Conservation (phyloP, 345 rosid species). For the Kernera saxatilis region DNA sequence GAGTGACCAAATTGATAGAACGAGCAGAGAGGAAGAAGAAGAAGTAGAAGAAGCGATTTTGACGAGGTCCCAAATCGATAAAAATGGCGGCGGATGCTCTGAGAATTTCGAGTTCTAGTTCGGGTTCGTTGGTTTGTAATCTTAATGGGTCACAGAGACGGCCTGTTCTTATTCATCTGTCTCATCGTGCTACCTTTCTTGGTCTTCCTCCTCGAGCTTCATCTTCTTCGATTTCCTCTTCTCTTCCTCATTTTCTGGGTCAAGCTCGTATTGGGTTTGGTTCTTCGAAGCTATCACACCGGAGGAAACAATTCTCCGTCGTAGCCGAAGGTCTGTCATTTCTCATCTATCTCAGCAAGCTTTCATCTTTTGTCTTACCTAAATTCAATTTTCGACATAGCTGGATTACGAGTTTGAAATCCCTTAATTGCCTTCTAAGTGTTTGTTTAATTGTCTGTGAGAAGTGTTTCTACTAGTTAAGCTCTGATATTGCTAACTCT, state of each 20-base stretch:
- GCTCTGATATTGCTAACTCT: too few relatives aligned
- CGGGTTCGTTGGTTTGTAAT: conserved; percentile 46
- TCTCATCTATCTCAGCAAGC: not conserved
- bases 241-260: conserved; percentile 51
- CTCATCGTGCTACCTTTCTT: conserved; percentile 39
- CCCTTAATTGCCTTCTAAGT: conserved; percentile 12
- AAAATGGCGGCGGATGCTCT: conserved; percentile 76
- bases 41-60: conserved; percentile 4
- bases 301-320: conserved; percentile 58
- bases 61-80: not conserved
- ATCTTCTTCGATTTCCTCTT: conserved; percentile 41
- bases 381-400: not conserved
- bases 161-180: conserved; percentile 35
- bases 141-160: conserved; percentile 54
- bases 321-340: conserved; percentile 51
- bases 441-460: conserved; percentile 24
- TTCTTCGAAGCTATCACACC: conserved; percentile 30
- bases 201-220: conserved; percentile 50
- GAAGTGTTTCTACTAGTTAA: not conserved
- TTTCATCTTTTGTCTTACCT: not conserved
- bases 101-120: conserved; percentile 40
- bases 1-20: not conserved
- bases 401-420: not conserved
- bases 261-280: conserved; percentile 36
- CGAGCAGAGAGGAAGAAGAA: not conserved